Percentiles rank a stretch among this genome's conserved stretches.
phyloP scores from a whole-genome alignment of 306 rosid species.

The Citrullus mucosospermus region DNA sequence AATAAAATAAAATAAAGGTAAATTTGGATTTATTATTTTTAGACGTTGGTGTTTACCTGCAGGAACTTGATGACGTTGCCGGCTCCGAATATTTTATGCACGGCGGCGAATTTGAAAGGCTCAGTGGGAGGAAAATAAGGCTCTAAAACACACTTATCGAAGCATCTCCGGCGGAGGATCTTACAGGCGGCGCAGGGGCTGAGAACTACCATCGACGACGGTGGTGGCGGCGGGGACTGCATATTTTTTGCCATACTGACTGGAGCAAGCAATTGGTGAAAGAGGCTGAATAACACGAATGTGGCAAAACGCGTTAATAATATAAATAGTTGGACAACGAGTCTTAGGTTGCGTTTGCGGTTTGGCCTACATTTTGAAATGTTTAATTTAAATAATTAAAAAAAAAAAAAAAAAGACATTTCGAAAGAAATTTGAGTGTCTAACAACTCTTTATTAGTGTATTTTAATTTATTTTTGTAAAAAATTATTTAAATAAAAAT shows the following conservation, averaged over 20 bases:
- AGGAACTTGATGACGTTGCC: neutral
- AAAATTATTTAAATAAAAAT: too few species aligned
- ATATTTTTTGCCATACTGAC: neutral
- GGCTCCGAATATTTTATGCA: neutral
- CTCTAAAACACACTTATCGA: neutral
- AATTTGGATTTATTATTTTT: too few species aligned
- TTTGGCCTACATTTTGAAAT: too few species aligned
- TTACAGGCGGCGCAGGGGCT: constrained; percentile 2
- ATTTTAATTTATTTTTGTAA: too few species aligned
- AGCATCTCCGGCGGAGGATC: neutral
- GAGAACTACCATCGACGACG: neutral
- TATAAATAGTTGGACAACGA: neutral
- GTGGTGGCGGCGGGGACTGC: neutral
- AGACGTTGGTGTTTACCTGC: neutral
- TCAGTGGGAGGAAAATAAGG: neutral
- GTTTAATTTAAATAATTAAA: too few species aligned
- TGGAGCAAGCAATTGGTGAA: neutral
- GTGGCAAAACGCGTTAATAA: neutral
- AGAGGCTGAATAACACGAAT: neutral
- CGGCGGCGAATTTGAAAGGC: neutral
- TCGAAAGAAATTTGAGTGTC: too few species aligned
- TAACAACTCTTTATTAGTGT: too few species aligned
- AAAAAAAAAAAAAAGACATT: too few species aligned
- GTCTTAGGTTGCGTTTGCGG: too few species aligned
- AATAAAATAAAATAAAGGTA: too few species aligned